phyloP scores from a whole-genome alignment of 768 basidiomycete species.

The Auricularia auricula-judae region DNA sequence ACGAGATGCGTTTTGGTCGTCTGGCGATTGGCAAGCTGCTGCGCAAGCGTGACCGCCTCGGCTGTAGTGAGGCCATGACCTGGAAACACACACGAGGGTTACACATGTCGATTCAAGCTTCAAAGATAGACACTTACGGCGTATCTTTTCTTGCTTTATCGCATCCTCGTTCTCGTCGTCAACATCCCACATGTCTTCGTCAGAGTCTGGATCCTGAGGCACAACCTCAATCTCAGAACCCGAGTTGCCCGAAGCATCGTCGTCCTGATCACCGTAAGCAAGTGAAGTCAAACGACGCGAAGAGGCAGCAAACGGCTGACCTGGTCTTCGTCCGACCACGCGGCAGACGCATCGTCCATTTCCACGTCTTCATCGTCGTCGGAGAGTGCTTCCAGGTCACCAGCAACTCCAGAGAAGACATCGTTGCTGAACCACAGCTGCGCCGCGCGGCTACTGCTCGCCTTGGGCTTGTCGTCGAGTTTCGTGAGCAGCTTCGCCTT shows the following conservation, averaged over 20 bases:
- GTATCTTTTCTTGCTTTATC: slow-evolving; percentile 48
- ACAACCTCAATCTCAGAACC: slow-evolving; percentile 50
- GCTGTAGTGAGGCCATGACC: slow-evolving; percentile 76
- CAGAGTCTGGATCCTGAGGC: slow-evolving; percentile 38
- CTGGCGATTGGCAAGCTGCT: slow-evolving; percentile 81
- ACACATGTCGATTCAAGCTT: not conserved
- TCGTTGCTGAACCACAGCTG: slow-evolving; percentile 96
- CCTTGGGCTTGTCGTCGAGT: slow-evolving; percentile 26
- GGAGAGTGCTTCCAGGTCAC: slow-evolving; percentile 29
- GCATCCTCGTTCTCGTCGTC: slow-evolving; percentile 67
- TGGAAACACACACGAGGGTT: slow-evolving; percentile 20
- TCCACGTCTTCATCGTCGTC: slow-evolving; percentile 26
- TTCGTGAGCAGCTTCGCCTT: slow-evolving; percentile 41
- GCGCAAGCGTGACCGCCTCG: slow-evolving; percentile 86
- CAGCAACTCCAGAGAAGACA: slow-evolving; percentile 60
- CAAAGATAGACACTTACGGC: slow-evolving; percentile 35
- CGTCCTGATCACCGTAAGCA: slow-evolving; percentile 21
- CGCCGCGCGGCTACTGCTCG: slow-evolving; percentile 40
- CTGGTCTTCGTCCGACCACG: slow-evolving; percentile 14
- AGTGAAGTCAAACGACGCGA: slow-evolving; percentile 10
- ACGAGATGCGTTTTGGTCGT: slow-evolving; percentile 81
- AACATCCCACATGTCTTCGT: slow-evolving; percentile 71
- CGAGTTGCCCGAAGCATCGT: slow-evolving; percentile 19
- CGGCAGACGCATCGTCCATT: slow-evolving; percentile 20
- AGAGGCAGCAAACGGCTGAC: slow-evolving; percentile 12